Percentiles rank a stretch among this genome's conserved stretches.
phyloP scores from a whole-genome alignment of 2,329 filamentous ascomycete species.

The Cercospora nicotianae region DNA sequence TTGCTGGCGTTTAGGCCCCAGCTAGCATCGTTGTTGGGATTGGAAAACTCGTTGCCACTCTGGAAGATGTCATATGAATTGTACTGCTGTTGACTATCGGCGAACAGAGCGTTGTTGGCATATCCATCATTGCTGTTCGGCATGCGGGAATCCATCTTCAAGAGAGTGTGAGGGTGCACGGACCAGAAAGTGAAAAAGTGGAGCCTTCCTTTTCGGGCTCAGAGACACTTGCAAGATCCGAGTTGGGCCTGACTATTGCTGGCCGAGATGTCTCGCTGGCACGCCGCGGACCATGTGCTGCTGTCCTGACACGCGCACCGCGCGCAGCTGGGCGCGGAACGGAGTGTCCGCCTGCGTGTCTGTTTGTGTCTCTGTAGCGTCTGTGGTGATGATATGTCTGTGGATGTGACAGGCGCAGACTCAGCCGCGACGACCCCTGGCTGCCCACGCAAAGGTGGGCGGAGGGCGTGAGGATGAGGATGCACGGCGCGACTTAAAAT shows the following conservation, averaged over 20 bases:
- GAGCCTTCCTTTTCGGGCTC: slow-evolving; percentile 7
- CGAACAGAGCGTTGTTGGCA: slow-evolving; percentile 33
- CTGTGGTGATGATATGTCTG: background rate
- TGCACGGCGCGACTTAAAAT: slow-evolving; percentile 30
- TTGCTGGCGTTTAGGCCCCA: slow-evolving; percentile 38
- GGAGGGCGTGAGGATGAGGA: slow-evolving; percentile 13
- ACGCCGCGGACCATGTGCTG: slow-evolving; percentile 15
- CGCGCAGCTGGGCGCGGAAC: background rate
- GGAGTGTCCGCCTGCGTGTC: slow-evolving; percentile 4
- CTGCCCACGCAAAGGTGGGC: slow-evolving; percentile 15
- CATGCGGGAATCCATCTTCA: slow-evolving; percentile 12
- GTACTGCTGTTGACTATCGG: slow-evolving; percentile 33
- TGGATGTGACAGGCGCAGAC: slow-evolving; percentile 5
- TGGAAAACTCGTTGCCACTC: slow-evolving; percentile 31
- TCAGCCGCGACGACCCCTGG: slow-evolving; percentile 16
- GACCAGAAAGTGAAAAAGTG: slow-evolving; percentile 10
- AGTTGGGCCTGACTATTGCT: slow-evolving; percentile 11
- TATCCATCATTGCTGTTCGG: slow-evolving; percentile 30
- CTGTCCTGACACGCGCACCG: slow-evolving; percentile 7
- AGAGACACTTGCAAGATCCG: slow-evolving; percentile 14
- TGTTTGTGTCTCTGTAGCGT: slow-evolving; percentile 1
- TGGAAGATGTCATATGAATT: slow-evolving; percentile 36
- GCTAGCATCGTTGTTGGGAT: slow-evolving; percentile 34
- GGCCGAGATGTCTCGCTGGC: slow-evolving; percentile 14
- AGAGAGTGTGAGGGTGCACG: background rate